Conservation (phyloP, 2,329 filamentous ascomycete genomes). For the Epichloe sp. region DNA sequence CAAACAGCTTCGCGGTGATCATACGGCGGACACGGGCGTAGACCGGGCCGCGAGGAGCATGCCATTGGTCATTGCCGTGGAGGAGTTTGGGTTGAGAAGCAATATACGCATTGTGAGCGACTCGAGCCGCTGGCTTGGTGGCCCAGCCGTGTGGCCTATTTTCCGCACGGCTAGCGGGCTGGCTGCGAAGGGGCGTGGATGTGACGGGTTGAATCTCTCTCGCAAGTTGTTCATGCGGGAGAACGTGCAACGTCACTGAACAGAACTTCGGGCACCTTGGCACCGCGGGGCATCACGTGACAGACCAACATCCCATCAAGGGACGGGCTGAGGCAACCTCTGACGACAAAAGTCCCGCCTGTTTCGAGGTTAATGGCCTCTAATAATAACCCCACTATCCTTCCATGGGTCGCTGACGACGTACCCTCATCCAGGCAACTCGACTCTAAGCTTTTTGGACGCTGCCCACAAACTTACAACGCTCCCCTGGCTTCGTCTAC, state of each 20-base stretch:
- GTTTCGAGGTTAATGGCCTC: neutral
- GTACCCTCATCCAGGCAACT: slow-evolving; percentile 1
- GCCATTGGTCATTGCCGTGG: slow-evolving; percentile 54
- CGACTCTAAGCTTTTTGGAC: neutral
- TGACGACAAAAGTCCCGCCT: no score
- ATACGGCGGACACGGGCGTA: slow-evolving; percentile 16
- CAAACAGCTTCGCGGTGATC: neutral
- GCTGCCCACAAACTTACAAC: slow-evolving; percentile 6
- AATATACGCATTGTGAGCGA: slow-evolving; percentile 33
- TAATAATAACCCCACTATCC: slow-evolving; percentile 15
- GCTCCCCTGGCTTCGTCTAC: neutral
- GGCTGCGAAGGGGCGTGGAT: no score
- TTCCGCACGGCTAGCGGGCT: no score
- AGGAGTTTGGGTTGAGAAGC: slow-evolving; percentile 72
- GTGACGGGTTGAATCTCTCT: no score
- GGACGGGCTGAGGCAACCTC: neutral
- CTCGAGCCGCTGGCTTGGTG: no score
- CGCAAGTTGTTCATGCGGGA: no score
- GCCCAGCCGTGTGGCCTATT: no score
- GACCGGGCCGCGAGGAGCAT: slow-evolving; percentile 26
- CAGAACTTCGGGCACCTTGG: no score
- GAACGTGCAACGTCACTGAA: no score
- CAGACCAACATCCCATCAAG: neutral
- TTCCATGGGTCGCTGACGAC: slow-evolving; percentile 5
- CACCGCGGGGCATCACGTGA: slow-evolving; percentile 27